phyloP scores from a whole-genome alignment of 495 filamentous ascomycete genomes.

The Talaromyces trachyspermus region DNA sequence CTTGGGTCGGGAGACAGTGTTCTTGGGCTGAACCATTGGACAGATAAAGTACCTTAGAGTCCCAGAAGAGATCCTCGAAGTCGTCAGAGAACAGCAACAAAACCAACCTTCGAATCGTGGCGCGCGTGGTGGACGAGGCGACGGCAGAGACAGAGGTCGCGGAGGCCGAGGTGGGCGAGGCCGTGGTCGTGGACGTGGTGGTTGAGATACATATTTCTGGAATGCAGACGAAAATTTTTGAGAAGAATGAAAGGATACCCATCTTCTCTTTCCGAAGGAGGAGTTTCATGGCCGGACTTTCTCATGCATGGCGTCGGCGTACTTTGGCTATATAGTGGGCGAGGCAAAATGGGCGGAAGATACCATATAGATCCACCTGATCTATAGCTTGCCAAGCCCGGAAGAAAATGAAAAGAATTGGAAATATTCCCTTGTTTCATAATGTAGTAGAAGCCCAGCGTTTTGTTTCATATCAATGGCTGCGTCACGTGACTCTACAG shows the following conservation, averaged over 20 bases:
- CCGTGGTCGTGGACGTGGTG: conserved; percentile 46
- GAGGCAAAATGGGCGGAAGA: background rate
- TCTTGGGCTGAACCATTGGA: background rate
- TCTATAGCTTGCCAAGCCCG: background rate
- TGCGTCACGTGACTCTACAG: background rate
- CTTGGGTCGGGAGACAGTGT: background rate
- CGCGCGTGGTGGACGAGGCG: conserved; percentile 63
- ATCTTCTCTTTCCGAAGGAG: conserved; percentile 8
- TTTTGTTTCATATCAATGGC: too few relatives aligned
- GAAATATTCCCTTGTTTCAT: too few relatives aligned
- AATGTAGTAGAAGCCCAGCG: too few relatives aligned
- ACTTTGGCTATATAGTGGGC: background rate
- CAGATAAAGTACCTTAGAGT: conserved; percentile 98
- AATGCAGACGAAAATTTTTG: conserved; percentile 16
- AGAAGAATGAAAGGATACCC: conserved; percentile 17
- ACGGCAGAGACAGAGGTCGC: conserved; percentile 49
- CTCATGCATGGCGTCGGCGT: conserved; percentile 8
- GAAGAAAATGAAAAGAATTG: background rate
- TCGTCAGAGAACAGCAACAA: conserved; percentile 86
- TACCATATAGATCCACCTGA: background rate
- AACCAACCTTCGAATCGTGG: conserved; percentile 60
- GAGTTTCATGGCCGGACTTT: conserved; percentile 1
- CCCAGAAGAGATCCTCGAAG: conserved; percentile 88
- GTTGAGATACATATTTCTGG: conserved; percentile 13
- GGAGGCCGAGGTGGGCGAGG: conserved; percentile 42